Conservation (phyloP, 2,329 filamentous ascomycete genomes). For the Xylariaceae sp. region DNA sequence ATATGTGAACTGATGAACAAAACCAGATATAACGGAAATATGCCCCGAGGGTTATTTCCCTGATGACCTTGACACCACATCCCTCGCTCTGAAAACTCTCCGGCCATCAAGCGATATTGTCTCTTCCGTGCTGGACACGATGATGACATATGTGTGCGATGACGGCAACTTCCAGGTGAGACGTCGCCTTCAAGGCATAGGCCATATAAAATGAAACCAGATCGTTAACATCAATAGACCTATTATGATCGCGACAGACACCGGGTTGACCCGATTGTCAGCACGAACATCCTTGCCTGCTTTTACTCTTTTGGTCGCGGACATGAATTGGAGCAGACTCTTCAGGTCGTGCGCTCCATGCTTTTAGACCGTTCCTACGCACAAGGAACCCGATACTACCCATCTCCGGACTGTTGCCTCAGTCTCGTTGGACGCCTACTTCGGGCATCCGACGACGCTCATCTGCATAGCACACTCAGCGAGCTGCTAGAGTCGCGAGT, state of each 20-base stretch:
- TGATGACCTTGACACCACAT: neutral
- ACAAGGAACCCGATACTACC: neutral
- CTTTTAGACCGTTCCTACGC: neutral
- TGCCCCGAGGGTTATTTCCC: neutral
- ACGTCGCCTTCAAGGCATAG: neutral
- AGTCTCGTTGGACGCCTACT: neutral
- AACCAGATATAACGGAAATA: neutral
- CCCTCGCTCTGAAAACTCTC: neutral
- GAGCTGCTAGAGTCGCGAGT: constrained; percentile 24
- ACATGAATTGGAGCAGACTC: neutral
- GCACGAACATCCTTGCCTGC: neutral
- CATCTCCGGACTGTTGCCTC: neutral
- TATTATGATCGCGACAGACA: neutral
- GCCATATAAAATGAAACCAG: neutral
- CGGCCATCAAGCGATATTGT: neutral
- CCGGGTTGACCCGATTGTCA: neutral
- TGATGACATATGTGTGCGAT: neutral
- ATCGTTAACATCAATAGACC: neutral
- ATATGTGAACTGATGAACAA: neutral
- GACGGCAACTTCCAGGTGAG: neutral
- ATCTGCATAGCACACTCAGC: constrained; percentile 24
- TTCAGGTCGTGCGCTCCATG: neutral
- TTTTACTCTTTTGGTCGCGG: neutral
- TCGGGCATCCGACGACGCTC: neutral
- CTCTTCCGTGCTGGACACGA: neutral